Percentiles rank a stretch among this genome's conserved stretches.
Evolutionary conservation across 75 land plant species (phyloP).

Genomic region (Chamaecyparis obtusa): DNA sequence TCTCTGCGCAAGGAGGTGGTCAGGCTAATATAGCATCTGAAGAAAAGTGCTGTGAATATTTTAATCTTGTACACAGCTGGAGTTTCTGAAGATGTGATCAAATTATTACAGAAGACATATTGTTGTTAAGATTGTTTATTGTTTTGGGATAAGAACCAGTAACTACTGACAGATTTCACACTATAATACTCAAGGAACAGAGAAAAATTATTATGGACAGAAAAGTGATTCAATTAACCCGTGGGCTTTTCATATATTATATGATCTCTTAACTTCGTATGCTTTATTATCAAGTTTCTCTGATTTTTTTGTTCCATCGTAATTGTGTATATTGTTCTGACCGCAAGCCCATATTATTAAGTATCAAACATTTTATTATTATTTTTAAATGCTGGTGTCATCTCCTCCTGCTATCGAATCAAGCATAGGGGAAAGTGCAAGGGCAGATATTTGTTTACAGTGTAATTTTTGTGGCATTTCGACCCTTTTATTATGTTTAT

Average conservation of each 20-base stretch:
- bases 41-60: not conserved
- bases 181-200: not conserved
- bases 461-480: no score
- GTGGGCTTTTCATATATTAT: not conserved
- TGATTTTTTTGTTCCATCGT: not conserved
- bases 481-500: no score
- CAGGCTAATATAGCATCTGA: not conserved
- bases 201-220: not conserved
- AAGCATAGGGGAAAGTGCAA: no score
- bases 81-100: not conserved
- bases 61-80: constrained; percentile 3
- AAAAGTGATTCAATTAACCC: not conserved
- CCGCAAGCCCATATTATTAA: no score
- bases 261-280: not conserved
- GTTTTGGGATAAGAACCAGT: not conserved
- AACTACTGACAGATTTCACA: not conserved
- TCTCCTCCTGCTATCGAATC: no score
- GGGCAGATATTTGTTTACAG: no score
- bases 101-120: not conserved
- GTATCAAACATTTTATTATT: no score
- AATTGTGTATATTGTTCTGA: no score
- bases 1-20: not conserved
- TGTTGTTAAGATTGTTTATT: not conserved
- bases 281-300: not conserved
- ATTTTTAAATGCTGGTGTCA: no score